Conservation (phyloP, 2,329 filamentous ascomycete species). For the Aspergillus costaricaensis region DNA sequence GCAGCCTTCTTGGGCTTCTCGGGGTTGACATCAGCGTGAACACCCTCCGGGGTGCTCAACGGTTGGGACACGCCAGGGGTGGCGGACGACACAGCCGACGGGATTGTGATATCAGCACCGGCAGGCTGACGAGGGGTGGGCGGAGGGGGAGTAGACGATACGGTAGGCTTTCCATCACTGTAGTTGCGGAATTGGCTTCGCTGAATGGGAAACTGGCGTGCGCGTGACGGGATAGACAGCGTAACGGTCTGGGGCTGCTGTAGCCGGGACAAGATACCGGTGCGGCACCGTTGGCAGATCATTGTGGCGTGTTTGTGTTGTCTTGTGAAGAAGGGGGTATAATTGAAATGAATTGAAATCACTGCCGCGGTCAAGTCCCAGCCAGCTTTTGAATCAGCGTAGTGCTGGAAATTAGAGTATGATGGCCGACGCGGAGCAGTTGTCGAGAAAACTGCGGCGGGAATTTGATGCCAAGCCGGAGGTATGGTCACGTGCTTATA, state of each 20-base stretch:
- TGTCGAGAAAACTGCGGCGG: constrained; percentile 38
- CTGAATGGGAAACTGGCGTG: constrained; percentile 32
- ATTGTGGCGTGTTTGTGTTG: constrained; percentile 24
- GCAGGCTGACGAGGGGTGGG: constrained; percentile 35
- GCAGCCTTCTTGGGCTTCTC: constrained; percentile 31
- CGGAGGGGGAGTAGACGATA: constrained; percentile 33
- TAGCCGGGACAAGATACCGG: constrained; percentile 42
- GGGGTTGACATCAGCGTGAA: constrained; percentile 31
- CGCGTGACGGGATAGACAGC: constrained; percentile 30
- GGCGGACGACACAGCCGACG: constrained; percentile 42
- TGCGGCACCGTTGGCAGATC: constrained; percentile 47
- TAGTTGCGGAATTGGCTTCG: constrained; percentile 36
- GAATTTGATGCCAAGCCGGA: constrained; percentile 41
- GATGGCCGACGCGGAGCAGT: constrained; percentile 9
- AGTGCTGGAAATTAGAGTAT: constrained; percentile 11
- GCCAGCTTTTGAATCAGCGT: not conserved
- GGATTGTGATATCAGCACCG: constrained; percentile 34
- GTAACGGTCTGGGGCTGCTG: constrained; percentile 33
- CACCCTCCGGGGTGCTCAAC: constrained; percentile 40
- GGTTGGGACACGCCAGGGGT: constrained; percentile 45
- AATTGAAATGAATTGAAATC: not conserved
- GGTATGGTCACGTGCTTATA: constrained; percentile 29
- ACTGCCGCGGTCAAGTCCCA: not conserved
- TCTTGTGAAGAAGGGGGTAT: not conserved
- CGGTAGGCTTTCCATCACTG: constrained; percentile 34